phyloP scores from a whole-genome alignment of 164 flowering plant species.

The Umbilicus rupestris region DNA sequence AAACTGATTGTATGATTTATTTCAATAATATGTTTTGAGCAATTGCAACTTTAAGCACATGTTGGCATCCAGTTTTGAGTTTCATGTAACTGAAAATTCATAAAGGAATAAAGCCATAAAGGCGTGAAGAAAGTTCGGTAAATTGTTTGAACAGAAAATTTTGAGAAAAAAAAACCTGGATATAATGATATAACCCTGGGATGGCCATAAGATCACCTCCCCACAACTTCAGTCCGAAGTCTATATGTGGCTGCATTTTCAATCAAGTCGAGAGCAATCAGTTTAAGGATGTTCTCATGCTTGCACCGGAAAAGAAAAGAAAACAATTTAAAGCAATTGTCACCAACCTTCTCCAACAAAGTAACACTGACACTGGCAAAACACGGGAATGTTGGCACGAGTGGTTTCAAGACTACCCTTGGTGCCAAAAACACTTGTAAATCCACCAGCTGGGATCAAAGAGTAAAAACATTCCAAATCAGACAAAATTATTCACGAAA shows the following conservation, averaged over 20 bases:
- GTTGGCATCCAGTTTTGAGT: too few species aligned
- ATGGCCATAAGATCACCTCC: constrained; percentile 89
- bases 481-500: neutral
- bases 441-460: constrained; percentile 61
- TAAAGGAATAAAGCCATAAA: too few species aligned
- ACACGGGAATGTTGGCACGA: constrained; percentile 89
- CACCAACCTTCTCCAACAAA: constrained; percentile 68
- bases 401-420: constrained; percentile 67
- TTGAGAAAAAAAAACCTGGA: constrained; percentile 65
- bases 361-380: constrained; percentile 54
- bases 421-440: constrained; percentile 59
- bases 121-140: too few species aligned
- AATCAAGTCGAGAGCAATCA: neutral
- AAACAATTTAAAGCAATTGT: neutral
- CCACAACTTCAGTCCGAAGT: constrained; percentile 64
- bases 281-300: neutral
- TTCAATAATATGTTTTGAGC: neutral
- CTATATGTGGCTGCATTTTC: constrained; percentile 63
- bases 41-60: too few species aligned
- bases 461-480: neutral
- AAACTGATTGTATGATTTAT: neutral
- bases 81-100: too few species aligned
- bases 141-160: too few species aligned
- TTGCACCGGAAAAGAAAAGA: neutral
- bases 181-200: constrained; percentile 63